Conservation (phyloP, 805 yeast species). For the Saturnispora gosingensis region DNA sequence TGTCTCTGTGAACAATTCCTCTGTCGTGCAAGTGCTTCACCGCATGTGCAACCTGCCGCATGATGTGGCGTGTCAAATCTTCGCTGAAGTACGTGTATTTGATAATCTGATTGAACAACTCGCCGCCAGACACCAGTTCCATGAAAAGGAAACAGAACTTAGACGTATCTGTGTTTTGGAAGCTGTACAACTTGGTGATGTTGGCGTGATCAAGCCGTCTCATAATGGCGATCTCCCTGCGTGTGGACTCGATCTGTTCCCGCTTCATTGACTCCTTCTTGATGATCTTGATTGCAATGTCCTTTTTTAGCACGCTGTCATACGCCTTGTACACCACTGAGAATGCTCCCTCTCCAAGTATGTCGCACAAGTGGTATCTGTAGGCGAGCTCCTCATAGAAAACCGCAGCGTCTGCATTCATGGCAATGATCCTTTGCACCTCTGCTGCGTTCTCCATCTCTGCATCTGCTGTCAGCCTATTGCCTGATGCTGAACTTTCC, state of each 20-base stretch:
- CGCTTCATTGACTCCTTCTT: constrained; percentile 46
- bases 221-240: constrained; percentile 71
- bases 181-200: constrained; percentile 45
- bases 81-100: constrained; percentile 70
- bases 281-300: constrained; percentile 70
- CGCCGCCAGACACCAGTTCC: constrained; percentile 71
- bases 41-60: constrained; percentile 60
- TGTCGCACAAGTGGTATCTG: constrained; percentile 22
- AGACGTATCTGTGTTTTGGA: constrained; percentile 37
- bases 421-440: constrained; percentile 5
- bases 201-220: constrained; percentile 52
- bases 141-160: constrained; percentile 52
- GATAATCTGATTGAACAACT: constrained; percentile 71
- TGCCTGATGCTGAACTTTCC: background rate
- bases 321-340: constrained; percentile 72
- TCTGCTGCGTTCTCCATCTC: background rate
- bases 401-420: constrained; percentile 12
- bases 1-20: constrained; percentile 71
- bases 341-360: constrained; percentile 83
- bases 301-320: constrained; percentile 32
- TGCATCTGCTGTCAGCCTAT: background rate
- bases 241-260: constrained; percentile 46
- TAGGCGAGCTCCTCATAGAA: constrained; percentile 23
- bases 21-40: constrained; percentile 64
- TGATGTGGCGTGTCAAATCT: constrained; percentile 61